phyloP scores from a whole-genome alignment of 1,139 yeast genomes.

The Scheffersomyces titani region DNA sequence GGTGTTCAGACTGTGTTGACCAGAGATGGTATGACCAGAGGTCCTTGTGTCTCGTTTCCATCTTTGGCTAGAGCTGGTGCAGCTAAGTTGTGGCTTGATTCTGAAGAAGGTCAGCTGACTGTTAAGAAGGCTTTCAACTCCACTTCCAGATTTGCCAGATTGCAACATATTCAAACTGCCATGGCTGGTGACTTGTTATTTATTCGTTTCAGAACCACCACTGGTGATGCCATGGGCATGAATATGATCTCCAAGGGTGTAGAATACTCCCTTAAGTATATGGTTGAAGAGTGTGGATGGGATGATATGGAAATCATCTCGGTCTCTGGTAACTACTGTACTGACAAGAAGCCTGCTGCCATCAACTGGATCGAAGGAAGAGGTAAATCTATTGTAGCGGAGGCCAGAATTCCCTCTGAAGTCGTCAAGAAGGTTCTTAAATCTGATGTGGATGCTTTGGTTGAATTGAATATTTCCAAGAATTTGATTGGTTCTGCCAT shows the following conservation, averaged over 20 bases:
- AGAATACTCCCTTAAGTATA: slow-evolving; percentile 77
- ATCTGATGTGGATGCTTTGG: slow-evolving; percentile 89
- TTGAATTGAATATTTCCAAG: slow-evolving; percentile 83
- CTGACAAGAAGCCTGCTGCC: slow-evolving; percentile 97
- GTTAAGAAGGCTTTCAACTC: slow-evolving; percentile 93
- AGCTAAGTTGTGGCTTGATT: slow-evolving; percentile 93
- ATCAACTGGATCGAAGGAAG: slow-evolving; percentile 99
- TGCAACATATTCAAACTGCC: slow-evolving; percentile 88
- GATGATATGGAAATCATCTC: slow-evolving; percentile 91
- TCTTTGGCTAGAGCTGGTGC: slow-evolving; percentile 85
- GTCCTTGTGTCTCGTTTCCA: slow-evolving; percentile 94
- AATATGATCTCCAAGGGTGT: slow-evolving; percentile 99
- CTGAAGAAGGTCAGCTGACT: slow-evolving; percentile 84
- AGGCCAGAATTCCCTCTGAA: slow-evolving; percentile 83
- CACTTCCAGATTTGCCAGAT: slow-evolving; percentile 94
- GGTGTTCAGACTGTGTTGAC: slow-evolving; percentile 92
- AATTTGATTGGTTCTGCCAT: slow-evolving; percentile 95
- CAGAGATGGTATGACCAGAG: slow-evolving; percentile 98
- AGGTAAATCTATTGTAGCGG: slow-evolving; percentile 98
- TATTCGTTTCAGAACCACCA: slow-evolving; percentile 91
- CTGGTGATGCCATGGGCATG: slow-evolving; percentile 99
- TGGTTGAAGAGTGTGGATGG: slow-evolving; percentile 90
- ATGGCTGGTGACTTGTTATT: slow-evolving; percentile 91
- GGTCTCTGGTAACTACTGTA: slow-evolving; percentile 96
- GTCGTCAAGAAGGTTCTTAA: slow-evolving; percentile 81